Conservation (phyloP, 2,329 filamentous ascomycete genomes). For the Diaporthe humulicola region DNA sequence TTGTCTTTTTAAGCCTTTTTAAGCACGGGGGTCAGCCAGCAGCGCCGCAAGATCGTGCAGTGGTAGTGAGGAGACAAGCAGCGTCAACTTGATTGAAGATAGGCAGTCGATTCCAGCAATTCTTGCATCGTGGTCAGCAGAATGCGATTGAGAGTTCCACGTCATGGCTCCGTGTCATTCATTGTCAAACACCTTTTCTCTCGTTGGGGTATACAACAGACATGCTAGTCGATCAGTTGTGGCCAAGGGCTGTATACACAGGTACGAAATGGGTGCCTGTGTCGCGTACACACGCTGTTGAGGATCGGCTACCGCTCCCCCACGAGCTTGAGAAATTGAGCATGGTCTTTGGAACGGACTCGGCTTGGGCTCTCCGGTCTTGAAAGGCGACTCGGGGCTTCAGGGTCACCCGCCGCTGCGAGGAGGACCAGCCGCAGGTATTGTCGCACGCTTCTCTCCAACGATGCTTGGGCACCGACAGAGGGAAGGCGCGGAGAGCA, state of each 20-base stretch:
- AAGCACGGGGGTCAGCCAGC: too few species aligned
- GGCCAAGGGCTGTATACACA: background rate
- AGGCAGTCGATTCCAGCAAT: background rate
- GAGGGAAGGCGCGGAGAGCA: background rate
- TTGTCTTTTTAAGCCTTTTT: too few species aligned
- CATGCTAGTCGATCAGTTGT: background rate
- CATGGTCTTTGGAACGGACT: background rate
- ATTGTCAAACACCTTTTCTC: background rate
- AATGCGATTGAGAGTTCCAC: background rate
- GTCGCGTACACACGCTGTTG: background rate
- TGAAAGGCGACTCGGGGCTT: background rate
- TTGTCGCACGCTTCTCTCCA: too few species aligned
- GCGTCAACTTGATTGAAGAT: background rate
- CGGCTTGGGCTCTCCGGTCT: background rate
- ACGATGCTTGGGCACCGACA: constrained; percentile 11
- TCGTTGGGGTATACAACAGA: background rate
- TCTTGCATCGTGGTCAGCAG: background rate
- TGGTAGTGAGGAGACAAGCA: background rate
- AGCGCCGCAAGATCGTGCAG: too few species aligned
- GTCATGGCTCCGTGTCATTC: background rate
- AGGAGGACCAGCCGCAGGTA: background rate
- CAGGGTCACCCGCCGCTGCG: background rate
- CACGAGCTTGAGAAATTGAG: background rate
- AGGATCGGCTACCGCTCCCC: background rate
- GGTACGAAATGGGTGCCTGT: background rate